phyloP scores from a whole-genome alignment of 2,329 filamentous ascomycete genomes.

The Cordyceps javanica region DNA sequence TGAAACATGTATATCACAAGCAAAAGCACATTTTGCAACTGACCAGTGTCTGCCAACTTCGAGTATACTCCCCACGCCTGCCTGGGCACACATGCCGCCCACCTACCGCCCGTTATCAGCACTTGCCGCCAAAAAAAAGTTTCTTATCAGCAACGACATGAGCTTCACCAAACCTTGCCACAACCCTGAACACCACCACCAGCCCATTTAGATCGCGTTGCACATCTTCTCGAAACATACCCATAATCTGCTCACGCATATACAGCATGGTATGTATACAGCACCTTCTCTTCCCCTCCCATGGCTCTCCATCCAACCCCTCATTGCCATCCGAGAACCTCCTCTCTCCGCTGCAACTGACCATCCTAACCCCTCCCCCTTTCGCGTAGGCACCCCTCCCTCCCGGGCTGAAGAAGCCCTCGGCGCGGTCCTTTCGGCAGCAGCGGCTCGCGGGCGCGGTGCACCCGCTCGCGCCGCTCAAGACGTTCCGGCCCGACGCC shows the following conservation, averaged over 20 bases:
- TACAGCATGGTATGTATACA: constrained; percentile 9
- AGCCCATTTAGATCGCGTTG: neutral
- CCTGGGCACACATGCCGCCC: neutral
- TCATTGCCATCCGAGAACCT: too few species aligned
- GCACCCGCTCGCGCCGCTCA: constrained; percentile 45
- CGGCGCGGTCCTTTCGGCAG: constrained; percentile 50
- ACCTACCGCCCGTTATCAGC: neutral
- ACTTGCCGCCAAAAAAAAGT: neutral
- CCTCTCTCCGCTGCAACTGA: too few species aligned
- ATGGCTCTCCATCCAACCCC: neutral
- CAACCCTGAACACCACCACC: too few species aligned
- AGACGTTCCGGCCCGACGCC: constrained; percentile 46
- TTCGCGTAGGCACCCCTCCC: constrained; percentile 26
- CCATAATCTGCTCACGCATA: neutral
- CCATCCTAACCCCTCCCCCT: neutral
- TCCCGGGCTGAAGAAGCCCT: constrained; percentile 45
- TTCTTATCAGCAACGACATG: constrained; percentile 7
- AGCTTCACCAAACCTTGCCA: too few species aligned
- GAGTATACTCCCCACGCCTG: too few species aligned
- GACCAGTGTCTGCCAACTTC: too few species aligned
- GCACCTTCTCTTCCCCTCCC: too few species aligned
- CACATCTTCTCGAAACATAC: neutral
- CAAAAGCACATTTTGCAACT: too few species aligned
- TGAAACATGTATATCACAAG: too few species aligned
- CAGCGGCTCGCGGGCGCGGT: constrained; percentile 43